Evolutionary conservation across 2,329 filamentous ascomycete species (phyloP).

Genomic region (Dothistroma pini): DNA sequence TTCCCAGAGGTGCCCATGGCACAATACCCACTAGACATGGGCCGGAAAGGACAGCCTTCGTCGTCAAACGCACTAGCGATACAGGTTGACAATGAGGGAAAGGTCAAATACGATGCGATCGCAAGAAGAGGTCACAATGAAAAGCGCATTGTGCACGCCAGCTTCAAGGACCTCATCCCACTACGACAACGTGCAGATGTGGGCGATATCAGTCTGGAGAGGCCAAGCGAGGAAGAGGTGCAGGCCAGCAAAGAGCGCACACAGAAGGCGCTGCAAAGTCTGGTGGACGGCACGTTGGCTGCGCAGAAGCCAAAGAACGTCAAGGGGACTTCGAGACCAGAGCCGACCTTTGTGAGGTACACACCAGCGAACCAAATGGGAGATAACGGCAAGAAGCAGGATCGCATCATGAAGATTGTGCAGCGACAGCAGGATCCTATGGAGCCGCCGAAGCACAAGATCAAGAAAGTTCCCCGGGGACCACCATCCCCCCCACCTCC

Average conservation of each 20-base stretch:
- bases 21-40: constrained; percentile 96
- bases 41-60: constrained; percentile 62
- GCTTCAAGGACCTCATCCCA: constrained; percentile 95
- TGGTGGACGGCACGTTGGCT: constrained; percentile 81
- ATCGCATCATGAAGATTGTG: constrained; percentile 98
- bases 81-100: constrained; percentile 85
- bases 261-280: constrained; percentile 73
- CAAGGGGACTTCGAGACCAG: constrained; percentile 72
- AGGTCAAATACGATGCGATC: constrained; percentile 95
- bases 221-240: constrained; percentile 81
- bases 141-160: constrained; percentile 82
- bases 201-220: constrained; percentile 81
- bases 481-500: constrained; percentile 90
- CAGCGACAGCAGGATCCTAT: constrained; percentile 90
- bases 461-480: constrained; percentile 94
- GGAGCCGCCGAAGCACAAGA: constrained; percentile 97
- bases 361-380: constrained; percentile 98
- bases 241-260: constrained; percentile 81
- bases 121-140: constrained; percentile 83
- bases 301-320: constrained; percentile 96
- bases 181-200: constrained; percentile 88
- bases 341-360: constrained; percentile 91
- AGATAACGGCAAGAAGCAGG: constrained; percentile 76
- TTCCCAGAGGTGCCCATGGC: constrained; percentile 93
- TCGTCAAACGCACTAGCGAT: constrained; percentile 86